phyloP scores from a whole-genome alignment of 805 yeast species.

The Hanseniaspora vineae region DNA sequence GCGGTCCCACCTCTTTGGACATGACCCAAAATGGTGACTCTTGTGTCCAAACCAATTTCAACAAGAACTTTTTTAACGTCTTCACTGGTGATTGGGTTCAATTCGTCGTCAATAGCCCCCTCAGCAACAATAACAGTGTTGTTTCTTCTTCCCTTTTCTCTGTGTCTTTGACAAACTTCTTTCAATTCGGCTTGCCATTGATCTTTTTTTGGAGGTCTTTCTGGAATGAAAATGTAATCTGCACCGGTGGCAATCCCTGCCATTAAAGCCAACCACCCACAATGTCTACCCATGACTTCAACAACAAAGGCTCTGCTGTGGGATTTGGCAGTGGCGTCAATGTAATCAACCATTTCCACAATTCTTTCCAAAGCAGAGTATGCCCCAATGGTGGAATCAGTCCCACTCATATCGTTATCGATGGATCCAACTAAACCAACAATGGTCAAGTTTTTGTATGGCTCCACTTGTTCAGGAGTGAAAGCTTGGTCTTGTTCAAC shows the following conservation, averaged over 20 bases:
- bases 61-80: constrained; percentile 57
- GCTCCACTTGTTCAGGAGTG: constrained; percentile 43
- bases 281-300: constrained; percentile 83
- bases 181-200: constrained; percentile 61
- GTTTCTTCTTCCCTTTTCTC: constrained; percentile 61
- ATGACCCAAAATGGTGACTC: constrained; percentile 68
- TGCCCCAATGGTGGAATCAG: constrained; percentile 95
- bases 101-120: constrained; percentile 63
- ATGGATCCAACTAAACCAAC: constrained; percentile 95
- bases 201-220: constrained; percentile 50
- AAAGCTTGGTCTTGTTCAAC: constrained; percentile 40
- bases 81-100: constrained; percentile 52
- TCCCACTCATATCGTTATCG: constrained; percentile 95
- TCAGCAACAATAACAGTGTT: constrained; percentile 75
- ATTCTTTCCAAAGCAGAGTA: constrained; percentile 87
- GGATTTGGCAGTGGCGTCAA: constrained; percentile 73
- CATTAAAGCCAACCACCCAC: constrained; percentile 80
- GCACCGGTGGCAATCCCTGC: constrained; percentile 74
- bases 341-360: constrained; percentile 78
- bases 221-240: constrained; percentile 71
- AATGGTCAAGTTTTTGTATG: constrained; percentile 62
- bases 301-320: constrained; percentile 76
- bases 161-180: constrained; percentile 48
- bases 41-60: constrained; percentile 58
- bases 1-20: constrained; percentile 81